Base-by-base conservation (phyloP, 2,329 filamentous ascomycete species). In the Thelonectria discophora region DNA sequence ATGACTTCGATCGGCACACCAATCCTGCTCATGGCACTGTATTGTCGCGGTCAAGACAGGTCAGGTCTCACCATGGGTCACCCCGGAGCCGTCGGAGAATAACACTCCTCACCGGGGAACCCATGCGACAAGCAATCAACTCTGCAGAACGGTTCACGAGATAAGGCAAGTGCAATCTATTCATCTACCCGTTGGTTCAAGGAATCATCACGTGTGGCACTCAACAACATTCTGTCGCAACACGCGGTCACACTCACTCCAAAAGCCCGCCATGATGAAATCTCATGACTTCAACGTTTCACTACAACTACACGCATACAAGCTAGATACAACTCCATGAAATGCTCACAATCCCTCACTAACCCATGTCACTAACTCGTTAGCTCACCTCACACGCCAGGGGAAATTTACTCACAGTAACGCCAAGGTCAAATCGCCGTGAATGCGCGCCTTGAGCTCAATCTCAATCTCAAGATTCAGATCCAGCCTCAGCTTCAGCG, bases 381-480 rank as follows among this genome's bases (percentile, higher is more conserved):
- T 63, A 69, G 50, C 63, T 63, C 46, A 39, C 63, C 30, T 48
- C 62, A 55, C 51, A 50, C 10, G 27, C 30, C 4, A 13, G 43
- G 30, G 10, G 17, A 48, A 40, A 12, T 11, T 55, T 49, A 82
- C 83, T 77, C 79, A 86, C 83, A 86, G 78, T 69, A 95, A 82
- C 66, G 88, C 90, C 66, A 95, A 78, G 34, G 91, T 93, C 66
- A 96, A 79, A 79, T 96, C 93, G 73, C 93, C 93, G 71, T 93
- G 88, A 67, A 95, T 93, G 76, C 90, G 89, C 18, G 92, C 92
- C 82, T 95, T 95, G 63, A 95, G 84, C 71, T 93, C 90, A 64
- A 95, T 91, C 77, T 95, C 92, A 51, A 95, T 84, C 68, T 95
- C 92, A 59, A 95, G 81, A 76, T 95, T 95, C 58, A 93, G 82